phyloP scores from a whole-genome alignment of 345 rosid genomes.

The Eucalyptus virginea region DNA sequence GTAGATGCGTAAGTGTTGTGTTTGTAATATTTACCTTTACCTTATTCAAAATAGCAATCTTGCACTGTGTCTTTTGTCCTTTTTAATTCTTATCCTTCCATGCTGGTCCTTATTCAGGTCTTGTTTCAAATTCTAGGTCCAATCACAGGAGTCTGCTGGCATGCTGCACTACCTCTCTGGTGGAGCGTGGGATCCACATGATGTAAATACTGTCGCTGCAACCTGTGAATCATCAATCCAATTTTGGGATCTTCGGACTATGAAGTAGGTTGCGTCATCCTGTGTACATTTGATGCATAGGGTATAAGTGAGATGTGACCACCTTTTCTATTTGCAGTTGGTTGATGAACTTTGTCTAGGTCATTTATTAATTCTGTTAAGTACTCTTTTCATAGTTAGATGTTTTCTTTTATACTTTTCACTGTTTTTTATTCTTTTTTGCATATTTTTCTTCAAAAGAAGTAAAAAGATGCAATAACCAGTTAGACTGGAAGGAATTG shows the following conservation, averaged over 20 bases:
- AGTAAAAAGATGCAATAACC: not conserved
- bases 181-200: conserved; percentile 96
- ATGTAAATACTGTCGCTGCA: conserved; percentile 61
- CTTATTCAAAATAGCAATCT: not conserved
- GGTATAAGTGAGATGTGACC: not conserved
- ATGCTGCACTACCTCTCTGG: conserved; percentile 75
- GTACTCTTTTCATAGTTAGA: not conserved
- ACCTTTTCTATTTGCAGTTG: not conserved
- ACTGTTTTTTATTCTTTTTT: not conserved
- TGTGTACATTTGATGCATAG: not conserved
- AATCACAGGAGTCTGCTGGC: conserved; percentile 76
- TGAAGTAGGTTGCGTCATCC: conserved; percentile 43
- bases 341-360: not conserved
- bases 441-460: not conserved
- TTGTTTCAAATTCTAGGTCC: conserved; percentile 36
- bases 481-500: not conserved
- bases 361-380: not conserved
- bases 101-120: conserved; percentile 7
- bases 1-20: not conserved
- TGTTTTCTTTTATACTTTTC: not conserved
- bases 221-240: conserved; percentile 84
- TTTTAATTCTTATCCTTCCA: not conserved
- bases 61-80: not conserved
- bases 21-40: not conserved
- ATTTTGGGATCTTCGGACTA: conserved; percentile 78